Conservation (phyloP, 2,329 filamentous ascomycete species). For the Neobulgaria alba region DNA sequence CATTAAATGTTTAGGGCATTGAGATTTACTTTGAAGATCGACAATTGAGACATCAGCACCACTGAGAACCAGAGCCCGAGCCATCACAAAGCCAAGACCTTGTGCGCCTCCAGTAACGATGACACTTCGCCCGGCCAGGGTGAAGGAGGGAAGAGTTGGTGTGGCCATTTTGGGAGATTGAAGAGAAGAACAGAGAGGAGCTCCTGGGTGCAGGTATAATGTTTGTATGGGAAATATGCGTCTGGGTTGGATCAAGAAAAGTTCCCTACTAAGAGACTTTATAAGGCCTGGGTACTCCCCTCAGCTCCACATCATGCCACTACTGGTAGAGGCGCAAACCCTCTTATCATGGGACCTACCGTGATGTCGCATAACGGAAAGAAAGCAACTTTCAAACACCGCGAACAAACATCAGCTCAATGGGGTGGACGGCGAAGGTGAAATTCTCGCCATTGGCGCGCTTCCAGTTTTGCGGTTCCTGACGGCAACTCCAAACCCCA, state of each 20-base stretch:
- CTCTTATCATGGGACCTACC: background rate
- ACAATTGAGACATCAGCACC: constrained; percentile 87
- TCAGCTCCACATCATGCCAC: background rate
- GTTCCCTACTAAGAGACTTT: no score
- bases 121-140: constrained; percentile 72
- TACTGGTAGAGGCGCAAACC: background rate
- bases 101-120: constrained; percentile 86
- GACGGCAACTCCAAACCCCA: background rate
- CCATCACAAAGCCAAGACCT: constrained; percentile 85
- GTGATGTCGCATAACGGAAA: background rate
- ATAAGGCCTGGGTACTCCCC: no score
- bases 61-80: constrained; percentile 77
- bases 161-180: background rate
- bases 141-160: constrained; percentile 69
- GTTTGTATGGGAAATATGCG: background rate
- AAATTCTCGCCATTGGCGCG: background rate
- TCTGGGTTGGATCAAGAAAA: background rate
- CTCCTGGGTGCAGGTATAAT: background rate
- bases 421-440: background rate
- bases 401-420: background rate
- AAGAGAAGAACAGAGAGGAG: background rate
- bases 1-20: background rate
- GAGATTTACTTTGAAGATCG: constrained; percentile 72
- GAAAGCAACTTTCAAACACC: background rate
- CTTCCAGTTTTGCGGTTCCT: background rate